These are phyloP conservation scores for Coemansia sp. DNA, from an alignment of 192 early-diverging fungal genomes.

Conservation along the genomic window DNA sequence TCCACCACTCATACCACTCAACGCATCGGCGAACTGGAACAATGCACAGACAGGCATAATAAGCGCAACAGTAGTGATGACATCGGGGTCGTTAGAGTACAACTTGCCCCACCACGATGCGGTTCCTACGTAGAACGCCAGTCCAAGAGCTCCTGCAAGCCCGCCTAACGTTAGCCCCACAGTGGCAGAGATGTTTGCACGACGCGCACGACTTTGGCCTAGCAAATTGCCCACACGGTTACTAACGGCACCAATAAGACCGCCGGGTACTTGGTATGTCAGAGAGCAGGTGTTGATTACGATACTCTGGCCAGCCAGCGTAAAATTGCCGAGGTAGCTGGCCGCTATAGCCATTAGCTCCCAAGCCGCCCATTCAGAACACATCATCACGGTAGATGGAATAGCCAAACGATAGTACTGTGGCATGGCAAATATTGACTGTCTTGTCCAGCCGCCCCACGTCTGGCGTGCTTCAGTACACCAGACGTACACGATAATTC, in stretches of 20 bases:
- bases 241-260: slow-evolving; percentile 56
- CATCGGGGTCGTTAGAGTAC: slow-evolving; percentile 68
- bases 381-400: slow-evolving; percentile 74
- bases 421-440: slow-evolving; percentile 37
- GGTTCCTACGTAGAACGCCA: slow-evolving; percentile 17
- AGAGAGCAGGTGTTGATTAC: slow-evolving; percentile 56
- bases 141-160: slow-evolving; percentile 11
- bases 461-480: slow-evolving; percentile 55
- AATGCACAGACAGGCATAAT: slow-evolving; percentile 76
- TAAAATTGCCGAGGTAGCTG: slow-evolving; percentile 58
- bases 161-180: slow-evolving; percentile 22
- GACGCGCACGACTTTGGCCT: slow-evolving; percentile 39
- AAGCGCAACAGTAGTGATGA: slow-evolving; percentile 66
- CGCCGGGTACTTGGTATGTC: slow-evolving; percentile 56
- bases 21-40: slow-evolving; percentile 65
- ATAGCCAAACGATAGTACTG: slow-evolving; percentile 65
- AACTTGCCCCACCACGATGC: slow-evolving; percentile 53
- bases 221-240: slow-evolving; percentile 59
- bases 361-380: slow-evolving; percentile 62
- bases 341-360: slow-evolving; percentile 51
- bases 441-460: slow-evolving; percentile 71
- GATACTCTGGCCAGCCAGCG: slow-evolving; percentile 60
- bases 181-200: slow-evolving; percentile 35
- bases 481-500: slow-evolving; percentile 63
- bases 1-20: slow-evolving; percentile 62